Base-by-base conservation (phyloP, 805 yeast genomes). In the Pichia occidentalis region DNA sequence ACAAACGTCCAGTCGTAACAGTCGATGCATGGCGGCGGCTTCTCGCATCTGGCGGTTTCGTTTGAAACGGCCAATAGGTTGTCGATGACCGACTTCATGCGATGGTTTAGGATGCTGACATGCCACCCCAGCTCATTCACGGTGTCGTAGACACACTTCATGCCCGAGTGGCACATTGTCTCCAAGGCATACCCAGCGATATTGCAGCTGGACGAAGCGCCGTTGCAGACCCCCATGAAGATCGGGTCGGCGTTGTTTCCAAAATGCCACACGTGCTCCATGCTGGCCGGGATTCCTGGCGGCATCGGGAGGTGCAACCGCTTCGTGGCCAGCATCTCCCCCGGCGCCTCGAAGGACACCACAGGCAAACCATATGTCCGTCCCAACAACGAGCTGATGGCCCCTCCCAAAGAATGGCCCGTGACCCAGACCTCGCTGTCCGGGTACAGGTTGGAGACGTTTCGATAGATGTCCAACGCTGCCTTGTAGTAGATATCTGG, bases 201-300 rank as follows among this genome's bases (percentile, higher is more conserved):
- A 43, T 90, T 79, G 59, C 98, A 92, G 2, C 88, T 61, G 0
- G 94, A 80, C 4, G 90, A 77, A 1, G 92, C 94, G 8, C 98
- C 98, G 53, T 84, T 87, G 57, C 98, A 92, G 7, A 86, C 88
- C 0, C 98, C 98, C 90, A 88, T 82, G 53, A 70, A 92, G 2
- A 92, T 85, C 1, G 98, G 98, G 57, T 92, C 98, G 0, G 96
- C 97, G 2, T 92, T 92, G 57, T 92, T 90, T 3, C 98, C 98
- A 54, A 92, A 65, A 56, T 92, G 97, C 94, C 95, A 92, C 8
- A 92, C 73, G 46, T 85, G 80, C 51, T 88, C 97, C 61, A 75
- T 64, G 50, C 79, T 73, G 7, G 65, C 61, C 0, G 95, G 88
- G 11, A 85, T 56, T 1, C 95, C 95, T 1, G 98, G 98, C 2